A percentile compares a stretch with the other conserved stretches of the same genome.
Evolutionary conservation across 768 basidiomycete species (phyloP).

Genomic region (Coprinellus micaceus): DNA sequence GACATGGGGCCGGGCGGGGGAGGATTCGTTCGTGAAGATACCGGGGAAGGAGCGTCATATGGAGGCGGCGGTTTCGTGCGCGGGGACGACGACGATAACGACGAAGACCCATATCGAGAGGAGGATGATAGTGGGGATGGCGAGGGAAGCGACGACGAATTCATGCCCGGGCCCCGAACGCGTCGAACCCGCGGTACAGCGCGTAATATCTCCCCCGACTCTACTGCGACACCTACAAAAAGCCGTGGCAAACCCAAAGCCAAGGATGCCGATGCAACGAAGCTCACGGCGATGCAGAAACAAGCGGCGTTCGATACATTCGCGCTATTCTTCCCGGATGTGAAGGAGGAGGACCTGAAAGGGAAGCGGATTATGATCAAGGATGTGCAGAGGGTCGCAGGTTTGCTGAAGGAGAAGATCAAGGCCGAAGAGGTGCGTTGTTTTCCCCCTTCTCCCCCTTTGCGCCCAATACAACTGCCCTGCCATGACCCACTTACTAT

Average conservation of each 20-base stretch:
- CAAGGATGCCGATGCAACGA: constrained; percentile 10
- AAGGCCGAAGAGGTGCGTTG: constrained; percentile 72
- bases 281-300: constrained; percentile 50
- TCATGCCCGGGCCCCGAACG: constrained; percentile 19
- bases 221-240: too few species aligned
- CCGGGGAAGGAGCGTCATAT: constrained; percentile 10
- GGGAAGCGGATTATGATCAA: constrained; percentile 58
- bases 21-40: not conserved
- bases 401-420: constrained; percentile 66
- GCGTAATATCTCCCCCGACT: too few species aligned
- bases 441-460: too few species aligned
- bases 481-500: too few species aligned
- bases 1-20: not conserved
- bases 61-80: constrained; percentile 13
- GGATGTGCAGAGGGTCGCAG: constrained; percentile 59
- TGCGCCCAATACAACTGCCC: too few species aligned
- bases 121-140: constrained; percentile 23
- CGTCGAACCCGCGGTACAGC: constrained; percentile 8
- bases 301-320: constrained; percentile 57
- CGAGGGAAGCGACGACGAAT: constrained; percentile 32
- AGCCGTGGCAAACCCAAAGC: constrained; percentile 5
- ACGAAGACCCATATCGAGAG: constrained; percentile 26
- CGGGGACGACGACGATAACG: constrained; percentile 26
- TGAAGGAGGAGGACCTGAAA: constrained; percentile 41
- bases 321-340: constrained; percentile 68